Evolutionary conservation across 1,284 basidiomycete genomes (phyloP), one percentile per base, ranked within the genome.

Genomic region (Vanrija pseudolonga): DNA sequence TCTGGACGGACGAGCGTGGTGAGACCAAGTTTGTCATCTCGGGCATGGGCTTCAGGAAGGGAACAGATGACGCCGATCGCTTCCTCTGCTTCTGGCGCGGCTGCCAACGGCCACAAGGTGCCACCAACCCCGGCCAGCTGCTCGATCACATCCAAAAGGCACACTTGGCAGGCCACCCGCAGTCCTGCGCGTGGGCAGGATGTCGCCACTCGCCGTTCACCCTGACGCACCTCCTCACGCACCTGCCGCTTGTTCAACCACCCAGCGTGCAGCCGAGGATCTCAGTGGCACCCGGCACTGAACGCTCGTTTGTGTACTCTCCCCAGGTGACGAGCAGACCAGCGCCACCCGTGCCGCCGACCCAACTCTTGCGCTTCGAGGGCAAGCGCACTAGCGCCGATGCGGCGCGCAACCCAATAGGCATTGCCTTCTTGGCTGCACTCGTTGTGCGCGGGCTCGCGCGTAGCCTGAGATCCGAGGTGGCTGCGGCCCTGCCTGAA

Each of bases 371-470:
- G 24, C 39, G 58, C 22, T 65, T 67, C 53, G 51, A 48, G 7
- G 69, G 55, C 7, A 42, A 51, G 22, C 42, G 61, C 18, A 73
- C 71, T 1, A 61, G 64, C 7, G 36, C 50, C 5, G 72, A 72
- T 45, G 44, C 50, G 15, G 49, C 56, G 6, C 45, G 62, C 3
- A 52, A 59, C n/a, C 73, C 75, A 1, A 64, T 62, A 4, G 75
- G 75, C 22, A 53, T 55, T 3, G 52, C 75, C 0, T 71, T 74
- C 59, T 63, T 74, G 18, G 52, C 73, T 6, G 66, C 73, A 4
- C 58, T 76, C 36, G 53, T 70, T 4, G 50, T 77, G 5, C 68
- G 75, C n/a, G 74, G 74, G 40, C 62, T 74, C 18, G 66, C 75
- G 4, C 61, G 67, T 41, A 60, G 58, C 39, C 57, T 76, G 6